phyloP scores from a whole-genome alignment of 2,329 filamentous ascomycete species.

The Herpotrichia juniperi region DNA sequence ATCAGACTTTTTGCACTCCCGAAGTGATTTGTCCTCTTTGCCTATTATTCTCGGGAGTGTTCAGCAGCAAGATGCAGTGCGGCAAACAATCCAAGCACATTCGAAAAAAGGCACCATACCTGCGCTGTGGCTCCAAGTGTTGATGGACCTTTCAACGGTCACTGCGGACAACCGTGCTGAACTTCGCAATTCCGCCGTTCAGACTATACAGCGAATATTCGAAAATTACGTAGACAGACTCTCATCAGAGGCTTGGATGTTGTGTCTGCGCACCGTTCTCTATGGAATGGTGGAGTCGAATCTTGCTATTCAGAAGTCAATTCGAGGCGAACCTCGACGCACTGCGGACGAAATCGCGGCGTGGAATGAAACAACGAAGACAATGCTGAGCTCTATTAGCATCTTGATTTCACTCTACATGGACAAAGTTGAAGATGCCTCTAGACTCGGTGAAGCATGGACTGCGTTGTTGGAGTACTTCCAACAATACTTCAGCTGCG shows the following conservation, averaged over 20 bases:
- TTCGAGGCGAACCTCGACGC: constrained; percentile 17
- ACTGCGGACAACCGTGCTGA: constrained; percentile 76
- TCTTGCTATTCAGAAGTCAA: constrained; percentile 29
- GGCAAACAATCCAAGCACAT: constrained; percentile 64
- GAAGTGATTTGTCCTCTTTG: constrained; percentile 49
- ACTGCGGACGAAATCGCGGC: constrained; percentile 27
- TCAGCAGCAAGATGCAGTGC: constrained; percentile 58
- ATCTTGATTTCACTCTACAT: constrained; percentile 77
- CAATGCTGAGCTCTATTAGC: constrained; percentile 43
- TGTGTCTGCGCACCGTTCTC: constrained; percentile 80
- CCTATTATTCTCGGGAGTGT: constrained; percentile 24
- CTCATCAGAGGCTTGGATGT: constrained; percentile 77
- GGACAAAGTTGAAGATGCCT: constrained; percentile 69
- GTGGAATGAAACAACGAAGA: constrained; percentile 50
- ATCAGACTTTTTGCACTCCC: constrained; percentile 77
- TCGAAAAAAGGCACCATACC: constrained; percentile 68
- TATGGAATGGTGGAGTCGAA: constrained; percentile 78
- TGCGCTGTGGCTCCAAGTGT: constrained; percentile 78
- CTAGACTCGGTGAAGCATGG: constrained; percentile 77
- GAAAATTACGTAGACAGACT: constrained; percentile 87
- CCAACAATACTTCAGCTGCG: constrained; percentile 54
- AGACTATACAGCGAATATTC: constrained; percentile 88
- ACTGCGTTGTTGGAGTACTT: constrained; percentile 73
- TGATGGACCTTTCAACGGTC: constrained; percentile 73
- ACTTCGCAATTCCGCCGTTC: constrained; percentile 84